A percentile compares a stretch with the other conserved stretches of the same genome.
Conservation (phyloP, 176 grass and related monocot species). For the Panicum miliaceum region DNA sequence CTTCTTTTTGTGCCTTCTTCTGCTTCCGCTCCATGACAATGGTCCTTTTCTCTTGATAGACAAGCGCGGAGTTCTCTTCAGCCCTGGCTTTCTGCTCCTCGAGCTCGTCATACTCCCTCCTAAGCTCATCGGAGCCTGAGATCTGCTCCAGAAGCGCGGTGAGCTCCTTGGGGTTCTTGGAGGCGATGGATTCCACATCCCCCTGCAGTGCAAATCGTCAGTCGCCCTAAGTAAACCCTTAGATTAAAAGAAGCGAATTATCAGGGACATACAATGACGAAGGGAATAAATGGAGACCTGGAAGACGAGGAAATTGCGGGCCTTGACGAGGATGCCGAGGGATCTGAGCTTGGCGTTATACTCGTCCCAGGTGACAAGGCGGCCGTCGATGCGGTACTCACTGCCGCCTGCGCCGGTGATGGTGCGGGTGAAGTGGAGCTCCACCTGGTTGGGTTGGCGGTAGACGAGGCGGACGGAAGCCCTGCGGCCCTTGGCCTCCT, state of each 20-base stretch:
- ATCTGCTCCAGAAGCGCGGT: conserved; percentile 93
- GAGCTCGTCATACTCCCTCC: conserved; percentile 85
- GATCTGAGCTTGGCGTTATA: conserved; percentile 93
- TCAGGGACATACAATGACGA: background rate
- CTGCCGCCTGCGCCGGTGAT: conserved; percentile 77
- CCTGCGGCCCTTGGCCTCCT: conserved; percentile 83
- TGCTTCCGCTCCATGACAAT: conserved; percentile 95
- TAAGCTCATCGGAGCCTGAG: conserved; percentile 87
- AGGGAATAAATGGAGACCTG: conserved; percentile 56
- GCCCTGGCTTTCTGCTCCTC: conserved; percentile 67
- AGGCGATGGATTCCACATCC: conserved; percentile 97
- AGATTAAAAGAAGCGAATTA: background rate
- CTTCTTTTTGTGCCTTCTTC: conserved; percentile 96
- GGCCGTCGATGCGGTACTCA: conserved; percentile 75
- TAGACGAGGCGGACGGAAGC: conserved; percentile 89
- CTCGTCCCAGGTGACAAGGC: conserved; percentile 70
- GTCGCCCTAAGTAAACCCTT: background rate
- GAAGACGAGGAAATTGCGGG: conserved; percentile 95
- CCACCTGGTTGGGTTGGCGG: conserved; percentile 32
- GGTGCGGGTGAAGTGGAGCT: conserved; percentile 81
- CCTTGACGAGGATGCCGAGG: conserved; percentile 96
- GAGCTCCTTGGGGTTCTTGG: conserved; percentile 96
- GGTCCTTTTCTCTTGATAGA: conserved; percentile 96
- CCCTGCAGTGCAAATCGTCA: conserved; percentile 57
- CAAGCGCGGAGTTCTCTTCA: conserved; percentile 88